Evolutionary conservation across 192 early-diverging fungal species (phyloP).

Genomic region (Cladochytrium replicatum): DNA sequence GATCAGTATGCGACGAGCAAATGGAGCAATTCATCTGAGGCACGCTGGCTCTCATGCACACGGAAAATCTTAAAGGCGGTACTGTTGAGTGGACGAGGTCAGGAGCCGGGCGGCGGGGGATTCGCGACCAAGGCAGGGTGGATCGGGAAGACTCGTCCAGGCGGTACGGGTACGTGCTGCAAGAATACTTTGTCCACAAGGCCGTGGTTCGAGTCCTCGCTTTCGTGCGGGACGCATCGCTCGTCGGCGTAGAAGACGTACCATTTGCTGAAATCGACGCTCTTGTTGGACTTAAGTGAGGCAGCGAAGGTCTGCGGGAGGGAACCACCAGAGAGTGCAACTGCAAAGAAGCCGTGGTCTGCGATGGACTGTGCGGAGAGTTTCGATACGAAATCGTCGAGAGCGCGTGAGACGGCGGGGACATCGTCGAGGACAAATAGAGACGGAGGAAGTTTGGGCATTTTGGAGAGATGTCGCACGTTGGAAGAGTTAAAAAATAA

Average conservation of each 20-base stretch:
- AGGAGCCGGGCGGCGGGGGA: no score
- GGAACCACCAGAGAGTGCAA: constrained; percentile 89
- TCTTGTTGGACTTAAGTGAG: constrained; percentile 45
- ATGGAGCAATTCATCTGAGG: no score
- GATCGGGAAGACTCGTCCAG: constrained; percentile 62
- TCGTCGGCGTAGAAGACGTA: constrained; percentile 89
- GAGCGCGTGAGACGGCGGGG: constrained; percentile 49
- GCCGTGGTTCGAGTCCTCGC: constrained; percentile 76
- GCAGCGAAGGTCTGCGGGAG: constrained; percentile 65
- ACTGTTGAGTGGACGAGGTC: no score
- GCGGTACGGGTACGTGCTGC: constrained; percentile 55
- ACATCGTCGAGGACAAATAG: no score
- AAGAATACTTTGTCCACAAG: constrained; percentile 64
- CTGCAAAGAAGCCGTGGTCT: constrained; percentile 58
- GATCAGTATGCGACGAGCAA: no score
- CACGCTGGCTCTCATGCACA: no score
- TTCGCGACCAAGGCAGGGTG: constrained; percentile 45
- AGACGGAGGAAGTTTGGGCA: no score
- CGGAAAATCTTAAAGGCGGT: no score
- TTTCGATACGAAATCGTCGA: constrained; percentile 44
- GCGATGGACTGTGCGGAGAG: constrained; percentile 47
- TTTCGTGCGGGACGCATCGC: constrained; percentile 68
- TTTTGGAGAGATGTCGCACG: no score
- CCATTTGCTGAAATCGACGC: constrained; percentile 75
- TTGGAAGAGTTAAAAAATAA: no score